These are phyloP conservation scores for Penicillium desertorum DNA, from an alignment of 495 filamentous ascomycete genomes.

Conservation along the genomic window DNA sequence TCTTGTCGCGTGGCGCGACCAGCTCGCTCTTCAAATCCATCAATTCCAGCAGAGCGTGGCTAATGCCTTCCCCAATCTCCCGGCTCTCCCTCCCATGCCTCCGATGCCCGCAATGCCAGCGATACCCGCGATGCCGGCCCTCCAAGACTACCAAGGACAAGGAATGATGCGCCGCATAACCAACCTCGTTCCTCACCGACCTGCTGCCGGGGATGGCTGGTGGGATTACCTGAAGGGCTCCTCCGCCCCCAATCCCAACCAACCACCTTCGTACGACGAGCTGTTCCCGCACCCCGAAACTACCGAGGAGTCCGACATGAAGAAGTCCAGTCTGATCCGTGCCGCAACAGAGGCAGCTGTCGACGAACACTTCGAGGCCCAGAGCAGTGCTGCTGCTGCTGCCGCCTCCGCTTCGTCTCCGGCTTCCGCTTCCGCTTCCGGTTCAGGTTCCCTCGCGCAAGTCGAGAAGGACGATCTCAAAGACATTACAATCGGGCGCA, in stretches of 20 bases:
- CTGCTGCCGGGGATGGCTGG: conserved; percentile 58
- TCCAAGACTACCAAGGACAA: conserved; percentile 72
- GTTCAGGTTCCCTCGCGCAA: conserved; percentile 38
- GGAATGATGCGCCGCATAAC: conserved; percentile 72
- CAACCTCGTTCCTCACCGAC: conserved; percentile 65
- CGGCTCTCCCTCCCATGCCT: conserved; percentile 56
- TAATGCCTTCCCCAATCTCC: conserved; percentile 67
- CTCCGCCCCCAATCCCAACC: conserved; percentile 43
- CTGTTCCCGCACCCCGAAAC: conserved; percentile 62
- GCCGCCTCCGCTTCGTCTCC: conserved; percentile 18
- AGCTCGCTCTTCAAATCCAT: conserved; percentile 74
- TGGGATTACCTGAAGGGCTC: conserved; percentile 63
- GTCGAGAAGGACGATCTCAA: conserved; percentile 39
- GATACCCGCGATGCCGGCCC: conserved; percentile 55
- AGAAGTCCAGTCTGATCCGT: conserved; percentile 59
- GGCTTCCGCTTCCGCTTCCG: conserved; percentile 9
- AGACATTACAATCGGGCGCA: conserved; percentile 47
- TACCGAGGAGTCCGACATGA: conserved; percentile 50
- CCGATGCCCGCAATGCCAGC: conserved; percentile 62
- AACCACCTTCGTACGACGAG: conserved; percentile 78
- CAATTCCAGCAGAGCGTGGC: conserved; percentile 73
- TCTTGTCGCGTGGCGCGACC: conserved; percentile 72
- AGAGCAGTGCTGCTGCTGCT: conserved; percentile 44
- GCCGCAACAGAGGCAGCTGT: conserved; percentile 65
- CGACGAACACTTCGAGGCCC: conserved; percentile 64